phyloP scores from a whole-genome alignment of 495 filamentous ascomycete species.

The Xylaria bambusicola region DNA sequence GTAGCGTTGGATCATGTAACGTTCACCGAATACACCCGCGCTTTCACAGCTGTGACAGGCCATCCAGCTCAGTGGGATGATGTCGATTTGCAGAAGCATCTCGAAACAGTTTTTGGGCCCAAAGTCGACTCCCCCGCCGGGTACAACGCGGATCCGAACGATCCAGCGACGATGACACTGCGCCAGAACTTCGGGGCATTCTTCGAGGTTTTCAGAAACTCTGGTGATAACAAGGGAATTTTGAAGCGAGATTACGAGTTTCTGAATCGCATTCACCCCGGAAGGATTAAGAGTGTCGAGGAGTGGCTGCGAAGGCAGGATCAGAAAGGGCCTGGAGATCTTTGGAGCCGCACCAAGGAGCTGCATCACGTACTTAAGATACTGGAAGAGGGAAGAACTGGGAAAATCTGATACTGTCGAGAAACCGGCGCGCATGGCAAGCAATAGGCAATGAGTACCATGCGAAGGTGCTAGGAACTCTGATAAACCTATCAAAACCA shows the following conservation, averaged over 20 bases:
- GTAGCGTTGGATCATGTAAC: constrained; percentile 52
- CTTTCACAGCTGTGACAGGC: constrained; percentile 57
- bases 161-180: constrained; percentile 47
- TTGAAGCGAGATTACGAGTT: constrained; percentile 51
- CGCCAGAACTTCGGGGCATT: constrained; percentile 57
- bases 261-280: constrained; percentile 55
- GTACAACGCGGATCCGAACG: constrained; percentile 42
- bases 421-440: too few species aligned
- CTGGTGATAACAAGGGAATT: constrained; percentile 41
- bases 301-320: constrained; percentile 52
- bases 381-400: constrained; percentile 34
- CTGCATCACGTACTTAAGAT: constrained; percentile 36
- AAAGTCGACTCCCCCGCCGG: constrained; percentile 32
- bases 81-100: constrained; percentile 45
- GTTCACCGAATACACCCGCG: constrained; percentile 47
- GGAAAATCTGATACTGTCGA: constrained; percentile 28
- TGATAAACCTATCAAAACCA: too few species aligned
- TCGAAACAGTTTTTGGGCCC: constrained; percentile 24
- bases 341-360: constrained; percentile 37
- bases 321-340: constrained; percentile 34
- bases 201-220: constrained; percentile 50
- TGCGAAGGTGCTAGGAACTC: too few species aligned
- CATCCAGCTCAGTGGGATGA: constrained; percentile 44
- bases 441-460: too few species aligned
- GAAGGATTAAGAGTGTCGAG: constrained; percentile 50